Evolutionary conservation across 148 eudicot species (phyloP).

Genomic region (Silene latifolia): DNA sequence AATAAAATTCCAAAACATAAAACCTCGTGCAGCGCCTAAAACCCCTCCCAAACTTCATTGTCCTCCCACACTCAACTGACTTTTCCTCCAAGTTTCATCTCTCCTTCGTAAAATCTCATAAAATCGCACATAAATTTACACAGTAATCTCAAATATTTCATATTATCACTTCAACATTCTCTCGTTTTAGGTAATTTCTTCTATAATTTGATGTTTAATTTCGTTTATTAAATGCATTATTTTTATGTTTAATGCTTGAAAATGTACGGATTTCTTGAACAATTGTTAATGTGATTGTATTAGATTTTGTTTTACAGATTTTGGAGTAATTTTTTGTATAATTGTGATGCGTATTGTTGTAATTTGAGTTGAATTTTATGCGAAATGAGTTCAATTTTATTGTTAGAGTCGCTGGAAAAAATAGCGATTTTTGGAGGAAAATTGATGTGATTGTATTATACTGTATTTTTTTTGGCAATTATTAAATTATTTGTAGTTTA

Average conservation of each 20-base stretch:
- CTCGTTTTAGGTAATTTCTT: background rate
- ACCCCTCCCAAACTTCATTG: background rate
- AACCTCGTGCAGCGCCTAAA: constrained; percentile 13
- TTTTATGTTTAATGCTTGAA: background rate
- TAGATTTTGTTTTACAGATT: background rate
- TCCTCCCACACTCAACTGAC: constrained; percentile 15
- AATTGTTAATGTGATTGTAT: background rate
- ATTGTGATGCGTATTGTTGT: background rate
- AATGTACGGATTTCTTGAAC: background rate
- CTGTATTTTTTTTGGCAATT: background rate
- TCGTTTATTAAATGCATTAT: background rate
- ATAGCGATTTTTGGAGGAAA: too few species aligned
- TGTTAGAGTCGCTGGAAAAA: too few species aligned
- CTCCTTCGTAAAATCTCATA: constrained; percentile 5
- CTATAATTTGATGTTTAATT: background rate
- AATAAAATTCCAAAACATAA: background rate
- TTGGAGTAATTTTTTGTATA: background rate
- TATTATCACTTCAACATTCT: background rate
- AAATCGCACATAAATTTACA: background rate
- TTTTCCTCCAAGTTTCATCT: constrained; percentile 23
- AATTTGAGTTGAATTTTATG: background rate
- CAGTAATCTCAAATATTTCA: background rate
- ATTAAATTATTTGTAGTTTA: background rate
- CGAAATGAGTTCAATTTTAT: background rate
- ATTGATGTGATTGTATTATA: background rate